Base-by-base conservation (phyloP, 2,329 filamentous ascomycete genomes). In the Aspergillus arachidicola region DNA sequence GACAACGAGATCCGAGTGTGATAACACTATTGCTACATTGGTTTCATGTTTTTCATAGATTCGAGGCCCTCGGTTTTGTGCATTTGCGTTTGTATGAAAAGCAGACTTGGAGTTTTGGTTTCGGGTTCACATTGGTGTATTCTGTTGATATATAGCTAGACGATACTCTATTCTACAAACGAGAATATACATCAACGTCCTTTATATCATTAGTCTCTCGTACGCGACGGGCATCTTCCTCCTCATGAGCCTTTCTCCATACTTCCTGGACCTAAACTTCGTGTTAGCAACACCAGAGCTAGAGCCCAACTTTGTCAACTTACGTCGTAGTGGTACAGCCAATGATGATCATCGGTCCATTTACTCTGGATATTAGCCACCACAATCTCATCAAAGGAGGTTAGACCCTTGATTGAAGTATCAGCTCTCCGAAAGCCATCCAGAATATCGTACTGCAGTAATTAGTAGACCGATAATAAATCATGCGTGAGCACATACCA, bases 241-340 rank as follows among this genome's bases (percentile, higher is more conserved):
- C 60, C n/a, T 45, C 19, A 6, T 43, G 48, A 1, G 60, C 50
- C 30, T 45, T 53, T 5, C 6, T 46, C 63, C 65, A 66, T 14
- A 56, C 63, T 6, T 63, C 58, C 23, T 66, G 60, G 2, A 65
- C 58, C 65, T 66, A 58, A n/a, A 36, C 1, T 10, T 3, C 1
- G 19, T 28, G 46, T 56, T 5, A 60, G 36, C 28, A 12, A 23
- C 16, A 46, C 7, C 12, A 0, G 0, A 26, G 12, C 19, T n/a
- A 21, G 6, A 12, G 19, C 9, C 10, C n/a, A 14, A 30, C 4
- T 36, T 6, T 4, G 16, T 6, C 3, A 2, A 58, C 63, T 23
- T 32, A 67, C 63, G 57, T 63, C 36, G 26, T 66, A 65, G 6
- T 51, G 36, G 45, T 65, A 66, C 11, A 66, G 16, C 65, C 65